Conservation (phyloP, 2,329 filamentous ascomycete species). For the Exophiala sp. region DNA sequence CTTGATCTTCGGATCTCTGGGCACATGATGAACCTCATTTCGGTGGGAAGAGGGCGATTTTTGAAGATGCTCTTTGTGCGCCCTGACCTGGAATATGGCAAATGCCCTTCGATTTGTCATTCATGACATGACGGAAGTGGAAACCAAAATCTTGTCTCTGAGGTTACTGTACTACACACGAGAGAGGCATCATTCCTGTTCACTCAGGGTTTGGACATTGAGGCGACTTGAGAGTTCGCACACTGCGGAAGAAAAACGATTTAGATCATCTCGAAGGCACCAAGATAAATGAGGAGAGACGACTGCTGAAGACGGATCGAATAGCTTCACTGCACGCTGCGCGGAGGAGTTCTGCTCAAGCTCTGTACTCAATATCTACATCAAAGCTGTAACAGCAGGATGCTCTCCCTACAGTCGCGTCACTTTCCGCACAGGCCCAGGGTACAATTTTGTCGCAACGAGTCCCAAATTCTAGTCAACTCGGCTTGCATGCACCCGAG, state of each 20-base stretch:
- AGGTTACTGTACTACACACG: slow-evolving; percentile 77
- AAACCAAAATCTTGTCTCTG: slow-evolving; percentile 92
- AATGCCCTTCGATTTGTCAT: slow-evolving; percentile 33
- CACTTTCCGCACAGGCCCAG: slow-evolving; percentile 18
- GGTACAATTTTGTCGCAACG: slow-evolving; percentile 20
- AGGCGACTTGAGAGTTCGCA: slow-evolving; percentile 28
- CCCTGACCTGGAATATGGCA: slow-evolving; percentile 50
- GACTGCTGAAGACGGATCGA: slow-evolving; percentile 10
- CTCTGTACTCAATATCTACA: slow-evolving; percentile 7
- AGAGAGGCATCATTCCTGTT: slow-evolving; percentile 56
- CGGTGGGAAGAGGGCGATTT: slow-evolving; percentile 66
- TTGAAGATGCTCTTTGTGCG: slow-evolving; percentile 96
- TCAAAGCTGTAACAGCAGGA: slow-evolving; percentile 6
- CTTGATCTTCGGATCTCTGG: slow-evolving; percentile 29
- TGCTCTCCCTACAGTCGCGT: slow-evolving; percentile 1
- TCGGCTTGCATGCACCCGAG: slow-evolving; percentile 8
- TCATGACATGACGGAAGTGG: slow-evolving; percentile 56
- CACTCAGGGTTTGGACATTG: slow-evolving; percentile 30
- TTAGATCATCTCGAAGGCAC: slow-evolving; percentile 16
- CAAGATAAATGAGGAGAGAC: slow-evolving; percentile 12
- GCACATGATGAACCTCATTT: slow-evolving; percentile 34
- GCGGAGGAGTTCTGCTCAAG: not conserved
- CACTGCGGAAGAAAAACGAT: slow-evolving; percentile 8
- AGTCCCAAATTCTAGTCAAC: slow-evolving; percentile 13
- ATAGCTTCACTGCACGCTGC: slow-evolving; percentile 1